Conservation (phyloP, 2,329 filamentous ascomycete genomes). For the Sporothrix brasiliensis region DNA sequence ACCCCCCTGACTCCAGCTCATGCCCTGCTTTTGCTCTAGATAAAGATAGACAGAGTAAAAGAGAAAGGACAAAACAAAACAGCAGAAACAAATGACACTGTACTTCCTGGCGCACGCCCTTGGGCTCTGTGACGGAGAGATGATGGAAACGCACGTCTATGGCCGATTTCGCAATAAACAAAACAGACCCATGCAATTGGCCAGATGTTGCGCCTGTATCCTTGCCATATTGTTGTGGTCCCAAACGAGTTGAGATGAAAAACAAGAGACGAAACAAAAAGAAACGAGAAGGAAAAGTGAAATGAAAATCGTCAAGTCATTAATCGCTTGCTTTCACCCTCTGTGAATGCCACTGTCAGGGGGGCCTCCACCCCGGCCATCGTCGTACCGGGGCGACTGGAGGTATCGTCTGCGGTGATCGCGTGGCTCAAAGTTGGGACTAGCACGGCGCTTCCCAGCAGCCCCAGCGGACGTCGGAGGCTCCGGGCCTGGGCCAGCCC, state of each 20-base stretch:
- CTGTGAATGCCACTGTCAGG: constrained; percentile 4
- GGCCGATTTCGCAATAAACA: not conserved
- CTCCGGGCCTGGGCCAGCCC: constrained; percentile 22
- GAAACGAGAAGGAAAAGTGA: not conserved
- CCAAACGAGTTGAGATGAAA: not conserved
- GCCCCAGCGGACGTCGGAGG: constrained; percentile 20
- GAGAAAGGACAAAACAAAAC: not conserved
- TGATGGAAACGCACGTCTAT: not conserved
- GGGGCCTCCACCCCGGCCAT: constrained; percentile 29
- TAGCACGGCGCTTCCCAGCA: constrained; percentile 57
- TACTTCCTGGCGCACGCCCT: not conserved
- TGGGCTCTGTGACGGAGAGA: not conserved
- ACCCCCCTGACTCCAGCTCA: constrained; percentile 4
- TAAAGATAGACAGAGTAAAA: not conserved
- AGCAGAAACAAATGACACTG: not conserved
- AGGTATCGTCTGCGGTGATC: constrained; percentile 52
- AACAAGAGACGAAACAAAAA: not conserved
- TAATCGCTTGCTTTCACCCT: constrained; percentile 14
- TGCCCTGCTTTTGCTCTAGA: not conserved
- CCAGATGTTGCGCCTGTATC: not conserved
- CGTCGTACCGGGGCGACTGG: constrained; percentile 39
- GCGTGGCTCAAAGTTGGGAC: constrained; percentile 50
- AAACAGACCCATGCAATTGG: not conserved
- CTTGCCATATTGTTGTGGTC: not conserved
- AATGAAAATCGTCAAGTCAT: not conserved